Conservation (phyloP, 495 filamentous ascomycete species). For the Hyaloscypha hepaticicola region DNA sequence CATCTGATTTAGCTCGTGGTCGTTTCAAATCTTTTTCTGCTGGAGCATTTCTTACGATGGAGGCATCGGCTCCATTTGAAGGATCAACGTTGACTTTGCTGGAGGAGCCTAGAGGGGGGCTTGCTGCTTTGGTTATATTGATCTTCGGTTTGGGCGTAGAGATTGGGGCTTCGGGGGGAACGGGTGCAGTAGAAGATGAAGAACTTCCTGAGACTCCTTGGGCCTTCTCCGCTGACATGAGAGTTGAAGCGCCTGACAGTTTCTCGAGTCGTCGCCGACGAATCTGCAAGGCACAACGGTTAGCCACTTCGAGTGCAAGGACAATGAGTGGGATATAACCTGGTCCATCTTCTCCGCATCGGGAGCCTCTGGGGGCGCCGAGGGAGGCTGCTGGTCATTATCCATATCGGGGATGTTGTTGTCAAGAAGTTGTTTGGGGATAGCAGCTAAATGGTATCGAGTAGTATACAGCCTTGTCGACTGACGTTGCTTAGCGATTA, state of each 20-base stretch:
- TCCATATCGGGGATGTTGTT: conserved; percentile 29
- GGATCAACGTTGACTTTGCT: conserved; percentile 11
- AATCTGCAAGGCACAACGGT: conserved; percentile 33
- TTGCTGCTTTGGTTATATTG: conserved; percentile 30
- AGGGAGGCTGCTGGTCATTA: conserved; percentile 26
- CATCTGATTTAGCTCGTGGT: conserved; percentile 27
- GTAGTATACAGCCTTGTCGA: conserved; percentile 26
- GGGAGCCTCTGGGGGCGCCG: conserved; percentile 31
- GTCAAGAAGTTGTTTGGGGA: not conserved
- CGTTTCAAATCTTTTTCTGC: conserved; percentile 15
- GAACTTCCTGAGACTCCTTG: not conserved
- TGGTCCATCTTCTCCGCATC: conserved; percentile 38
- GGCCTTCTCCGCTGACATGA: conserved; percentile 13
- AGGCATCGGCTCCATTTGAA: conserved; percentile 10
- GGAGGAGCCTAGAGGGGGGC: conserved; percentile 18
- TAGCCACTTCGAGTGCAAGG: conserved; percentile 18
- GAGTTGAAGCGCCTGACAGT: conserved; percentile 37
- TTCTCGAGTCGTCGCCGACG: conserved; percentile 42
- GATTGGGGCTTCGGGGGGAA: not conserved
- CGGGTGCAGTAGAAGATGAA: conserved; percentile 11
- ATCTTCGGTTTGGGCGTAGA: conserved; percentile 31
- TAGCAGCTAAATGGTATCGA: not conserved
- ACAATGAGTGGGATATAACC: conserved; percentile 17
- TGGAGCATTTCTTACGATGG: conserved; percentile 21
- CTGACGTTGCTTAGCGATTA: conserved; percentile 20